Percentiles rank a stretch among this genome's conserved stretches.
These are phyloP conservation scores for Backusella psychrophila DNA, from an alignment of 192 early-diverging fungal species.

Conservation along the genomic window DNA sequence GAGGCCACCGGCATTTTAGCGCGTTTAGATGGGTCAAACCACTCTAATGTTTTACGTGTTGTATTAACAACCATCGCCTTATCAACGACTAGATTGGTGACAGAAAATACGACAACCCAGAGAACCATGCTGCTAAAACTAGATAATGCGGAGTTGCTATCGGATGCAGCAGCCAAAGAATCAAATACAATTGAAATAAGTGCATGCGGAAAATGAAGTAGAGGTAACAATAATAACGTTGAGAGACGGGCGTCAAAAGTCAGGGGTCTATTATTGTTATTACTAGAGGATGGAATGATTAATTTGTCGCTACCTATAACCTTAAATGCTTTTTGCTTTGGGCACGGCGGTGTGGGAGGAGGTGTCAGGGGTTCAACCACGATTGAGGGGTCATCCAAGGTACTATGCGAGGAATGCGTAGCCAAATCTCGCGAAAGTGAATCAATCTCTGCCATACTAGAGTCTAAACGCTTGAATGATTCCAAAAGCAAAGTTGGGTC, in stretches of 20 bases:
- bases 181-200: conserved; percentile 17
- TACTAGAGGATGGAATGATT: neutral
- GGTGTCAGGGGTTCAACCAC: neutral
- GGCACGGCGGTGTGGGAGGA: conserved; percentile 1
- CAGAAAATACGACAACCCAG: conserved; percentile 5
- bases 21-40: neutral
- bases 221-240: conserved; percentile 4
- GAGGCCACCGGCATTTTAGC: neutral
- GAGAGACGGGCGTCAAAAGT: conserved; percentile 2
- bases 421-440: conserved; percentile 24
- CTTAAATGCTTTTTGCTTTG: neutral
- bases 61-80: neutral
- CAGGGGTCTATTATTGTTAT: neutral
- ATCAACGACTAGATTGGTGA: conserved; percentile 10
- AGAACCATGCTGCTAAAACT: conserved; percentile 5
- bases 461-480: conserved; percentile 21
- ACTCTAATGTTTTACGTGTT: neutral
- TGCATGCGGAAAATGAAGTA: conserved; percentile 14
- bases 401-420: neutral
- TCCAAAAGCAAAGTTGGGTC: conserved; percentile 9
- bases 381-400: neutral
- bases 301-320: neutral
- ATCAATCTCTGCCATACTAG: conserved; percentile 18
- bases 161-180: neutral
- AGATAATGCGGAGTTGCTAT: neutral